These are phyloP conservation scores for Pistacia vera DNA, from an alignment of 345 rosid genomes.

Conservation along the genomic window DNA sequence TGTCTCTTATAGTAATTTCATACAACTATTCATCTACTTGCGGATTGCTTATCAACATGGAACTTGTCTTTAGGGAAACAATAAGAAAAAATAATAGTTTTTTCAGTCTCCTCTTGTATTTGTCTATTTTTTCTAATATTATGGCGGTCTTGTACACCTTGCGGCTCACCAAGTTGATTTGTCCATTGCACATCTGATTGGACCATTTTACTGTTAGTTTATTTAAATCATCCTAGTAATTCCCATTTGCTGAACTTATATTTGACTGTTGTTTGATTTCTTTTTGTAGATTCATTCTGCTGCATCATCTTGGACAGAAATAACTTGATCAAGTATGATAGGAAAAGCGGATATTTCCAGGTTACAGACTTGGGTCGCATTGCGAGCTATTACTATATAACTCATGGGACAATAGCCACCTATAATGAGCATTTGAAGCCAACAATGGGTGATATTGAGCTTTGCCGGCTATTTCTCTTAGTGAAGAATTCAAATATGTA, in stretches of 20 bases:
- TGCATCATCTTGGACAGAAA: conserved; percentile 88
- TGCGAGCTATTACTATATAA: conserved; percentile 92
- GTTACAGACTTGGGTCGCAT: conserved; percentile 99
- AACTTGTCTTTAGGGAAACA: too few relatives aligned
- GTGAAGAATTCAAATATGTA: conserved; percentile 94
- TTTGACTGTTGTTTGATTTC: conserved; percentile 6
- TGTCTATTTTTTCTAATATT: background rate
- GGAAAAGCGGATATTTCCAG: conserved; percentile 96
- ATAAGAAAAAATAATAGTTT: background rate
- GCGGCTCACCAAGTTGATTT: background rate
- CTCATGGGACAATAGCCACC: conserved; percentile 91
- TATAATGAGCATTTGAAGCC: conserved; percentile 95
- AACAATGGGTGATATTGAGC: conserved; percentile 95
- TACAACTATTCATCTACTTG: background rate
- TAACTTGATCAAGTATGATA: conserved; percentile 86
- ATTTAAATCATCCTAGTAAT: background rate
- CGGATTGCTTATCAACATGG: background rate
- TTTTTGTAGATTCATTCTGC: conserved; percentile 83
- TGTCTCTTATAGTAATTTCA: background rate
- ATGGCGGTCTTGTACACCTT: background rate
- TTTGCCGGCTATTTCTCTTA: conserved; percentile 83
- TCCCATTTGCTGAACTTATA: background rate
- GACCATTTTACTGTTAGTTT: background rate
- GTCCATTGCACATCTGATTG: background rate
- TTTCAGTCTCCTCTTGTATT: background rate